These are phyloP conservation scores for Eimeria brunetti DNA, from an alignment of 169 alveolate genomes.

Conservation along the genomic window DNA sequence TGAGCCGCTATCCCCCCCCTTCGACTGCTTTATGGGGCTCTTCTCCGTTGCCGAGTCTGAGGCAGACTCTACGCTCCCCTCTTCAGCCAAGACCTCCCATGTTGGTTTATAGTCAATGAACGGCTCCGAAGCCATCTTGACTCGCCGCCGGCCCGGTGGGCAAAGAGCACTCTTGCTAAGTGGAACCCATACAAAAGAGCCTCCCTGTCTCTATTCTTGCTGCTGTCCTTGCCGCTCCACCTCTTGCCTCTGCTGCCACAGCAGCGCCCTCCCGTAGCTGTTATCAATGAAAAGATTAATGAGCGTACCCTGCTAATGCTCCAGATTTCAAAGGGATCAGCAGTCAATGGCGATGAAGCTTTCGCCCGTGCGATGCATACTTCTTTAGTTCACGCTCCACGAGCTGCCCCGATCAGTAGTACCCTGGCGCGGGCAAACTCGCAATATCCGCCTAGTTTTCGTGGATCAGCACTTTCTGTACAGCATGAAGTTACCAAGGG, in stretches of 20 bases:
- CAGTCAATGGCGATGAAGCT: not conserved
- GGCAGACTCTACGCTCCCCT: conserved; percentile 58
- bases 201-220: too few species aligned
- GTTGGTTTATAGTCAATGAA: conserved; percentile 80
- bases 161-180: not conserved
- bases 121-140: conserved; percentile 82
- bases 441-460: not conserved
- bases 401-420: not conserved
- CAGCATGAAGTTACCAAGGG: not conserved
- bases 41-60: conserved; percentile 66
- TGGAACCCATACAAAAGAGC: not conserved
- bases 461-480: not conserved
- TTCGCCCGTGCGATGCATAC: not conserved
- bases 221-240: not conserved
- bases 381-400: not conserved
- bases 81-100: conserved; percentile 55
- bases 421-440: not conserved
- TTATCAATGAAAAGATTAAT: not conserved
- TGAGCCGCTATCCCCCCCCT: not conserved
- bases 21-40: conserved; percentile 7
- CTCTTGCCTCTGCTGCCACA: not conserved
- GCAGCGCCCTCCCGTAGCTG: not conserved
- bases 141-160: conserved; percentile 33
- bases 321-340: not conserved
- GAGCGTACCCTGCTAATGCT: not conserved